These are phyloP conservation scores for Dactylellina drechsleri DNA, from an alignment of 2,329 filamentous ascomycete species.

Conservation along the genomic window DNA sequence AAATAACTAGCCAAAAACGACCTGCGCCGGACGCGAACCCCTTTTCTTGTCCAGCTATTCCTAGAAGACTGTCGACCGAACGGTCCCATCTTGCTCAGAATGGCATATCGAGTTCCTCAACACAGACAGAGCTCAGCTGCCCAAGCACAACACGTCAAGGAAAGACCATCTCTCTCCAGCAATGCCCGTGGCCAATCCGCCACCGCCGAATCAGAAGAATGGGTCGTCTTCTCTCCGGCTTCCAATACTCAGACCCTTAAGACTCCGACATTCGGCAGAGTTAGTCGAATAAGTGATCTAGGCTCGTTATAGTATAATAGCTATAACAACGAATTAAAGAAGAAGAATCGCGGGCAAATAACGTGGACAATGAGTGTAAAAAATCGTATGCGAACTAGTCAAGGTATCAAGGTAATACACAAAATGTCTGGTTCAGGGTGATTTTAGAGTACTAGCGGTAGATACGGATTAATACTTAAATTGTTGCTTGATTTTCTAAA, in stretches of 20 bases:
- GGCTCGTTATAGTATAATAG: conserved; percentile 71
- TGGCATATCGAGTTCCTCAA: conserved; percentile 51
- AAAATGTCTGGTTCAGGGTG: too few relatives aligned
- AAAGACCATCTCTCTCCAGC: conserved; percentile 31
- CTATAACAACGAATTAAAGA: conserved; percentile 64
- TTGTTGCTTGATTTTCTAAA: too few relatives aligned
- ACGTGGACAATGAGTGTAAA: too few relatives aligned
- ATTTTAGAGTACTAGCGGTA: too few relatives aligned
- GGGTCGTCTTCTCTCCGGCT: conserved; percentile 90
- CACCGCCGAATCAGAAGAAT: conserved; percentile 71
- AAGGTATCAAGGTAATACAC: too few relatives aligned
- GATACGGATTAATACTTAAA: too few relatives aligned
- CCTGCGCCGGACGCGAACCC: too few relatives aligned
- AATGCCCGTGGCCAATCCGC: conserved; percentile 36
- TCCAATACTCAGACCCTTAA: conserved; percentile 71
- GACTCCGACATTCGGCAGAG: conserved; percentile 76
- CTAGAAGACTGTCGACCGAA: too few relatives aligned
- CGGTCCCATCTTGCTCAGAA: conserved; percentile 7
- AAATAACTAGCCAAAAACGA: too few relatives aligned
- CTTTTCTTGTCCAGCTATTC: too few relatives aligned
- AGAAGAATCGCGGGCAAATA: conserved; percentile 62
- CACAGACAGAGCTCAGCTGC: conserved; percentile 48
- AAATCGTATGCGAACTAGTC: too few relatives aligned
- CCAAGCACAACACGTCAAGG: conserved; percentile 48
- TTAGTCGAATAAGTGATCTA: conserved; percentile 80